A percentile compares a stretch with the other conserved stretches of the same genome.
phyloP scores from a whole-genome alignment of 2,329 filamentous ascomycete genomes.

The Microsporum ferrugineum region DNA sequence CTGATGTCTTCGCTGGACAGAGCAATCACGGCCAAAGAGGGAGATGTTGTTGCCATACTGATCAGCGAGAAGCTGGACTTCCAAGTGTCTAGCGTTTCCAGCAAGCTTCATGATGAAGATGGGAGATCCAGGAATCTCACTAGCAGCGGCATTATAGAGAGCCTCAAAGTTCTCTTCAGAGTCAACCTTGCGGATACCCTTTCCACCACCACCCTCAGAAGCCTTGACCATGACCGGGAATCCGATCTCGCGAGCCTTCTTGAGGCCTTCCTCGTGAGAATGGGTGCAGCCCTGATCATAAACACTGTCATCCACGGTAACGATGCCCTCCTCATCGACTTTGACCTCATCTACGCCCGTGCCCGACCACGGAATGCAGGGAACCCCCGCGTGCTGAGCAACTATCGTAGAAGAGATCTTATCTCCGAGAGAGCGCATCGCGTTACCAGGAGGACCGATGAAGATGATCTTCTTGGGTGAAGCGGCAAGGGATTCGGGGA shows the following conservation, averaged over 20 bases:
- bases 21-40: conserved; percentile 95
- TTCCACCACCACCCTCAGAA: conserved; percentile 97
- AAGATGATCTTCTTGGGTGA: conserved; percentile 99
- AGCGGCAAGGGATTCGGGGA: conserved; percentile 88
- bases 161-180: conserved; percentile 71
- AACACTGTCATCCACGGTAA: conserved; percentile 75
- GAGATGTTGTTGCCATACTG: conserved; percentile 99
- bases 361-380: conserved; percentile 99
- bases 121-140: conserved; percentile 93
- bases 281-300: conserved; percentile 87
- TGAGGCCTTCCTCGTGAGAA: conserved; percentile 79
- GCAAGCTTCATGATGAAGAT: conserved; percentile 99
- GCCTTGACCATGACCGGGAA: conserved; percentile 99
- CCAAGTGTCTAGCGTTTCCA: conserved; percentile 88
- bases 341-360: conserved; percentile 74
- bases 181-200: conserved; percentile 94
- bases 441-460: conserved; percentile 92
- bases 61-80: conserved; percentile 93
- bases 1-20: conserved; percentile 93
- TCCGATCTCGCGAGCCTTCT: conserved; percentile 77
- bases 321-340: conserved; percentile 71
- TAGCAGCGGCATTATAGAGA: conserved; percentile 90
- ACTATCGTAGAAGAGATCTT: conserved; percentile 99
- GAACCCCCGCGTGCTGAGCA: conserved; percentile 88
- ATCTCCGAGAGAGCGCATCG: conserved; percentile 97